These are phyloP conservation scores for Boletus huronensis DNA, from an alignment of 768 basidiomycete genomes.

Conservation along the genomic window DNA sequence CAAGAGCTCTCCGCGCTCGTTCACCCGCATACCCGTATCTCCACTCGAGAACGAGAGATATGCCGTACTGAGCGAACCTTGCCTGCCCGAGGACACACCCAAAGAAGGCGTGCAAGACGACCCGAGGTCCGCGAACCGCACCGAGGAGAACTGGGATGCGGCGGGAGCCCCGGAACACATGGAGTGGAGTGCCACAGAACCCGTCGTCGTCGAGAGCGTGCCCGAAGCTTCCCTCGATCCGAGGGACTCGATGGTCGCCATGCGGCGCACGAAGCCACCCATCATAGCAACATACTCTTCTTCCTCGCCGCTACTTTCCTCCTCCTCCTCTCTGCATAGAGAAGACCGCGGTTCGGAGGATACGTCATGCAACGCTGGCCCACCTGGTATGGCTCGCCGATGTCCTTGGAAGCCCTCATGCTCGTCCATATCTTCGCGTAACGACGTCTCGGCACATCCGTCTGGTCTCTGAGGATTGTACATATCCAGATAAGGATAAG, in stretches of 20 bases:
- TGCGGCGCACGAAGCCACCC: conserved; percentile 62
- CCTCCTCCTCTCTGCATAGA: conserved; percentile 2
- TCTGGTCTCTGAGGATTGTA: conserved; percentile 23
- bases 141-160: conserved; percentile 26
- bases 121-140: conserved; percentile 15
- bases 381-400: not conserved
- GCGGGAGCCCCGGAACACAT: conserved; percentile 25
- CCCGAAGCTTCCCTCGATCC: conserved; percentile 54
- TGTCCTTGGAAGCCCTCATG: not conserved
- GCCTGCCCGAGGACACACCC: conserved; percentile 1
- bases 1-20: conserved; percentile 29
- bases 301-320: conserved; percentile 21
- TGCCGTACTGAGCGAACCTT: conserved; percentile 20
- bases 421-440: conserved; percentile 4
- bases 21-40: conserved; percentile 18
- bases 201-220: conserved; percentile 30
- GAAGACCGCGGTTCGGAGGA: conserved; percentile 17
- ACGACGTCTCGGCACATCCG: not conserved
- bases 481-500: conserved; percentile 32
- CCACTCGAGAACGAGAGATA: conserved; percentile 29
- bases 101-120: conserved; percentile 2
- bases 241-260: conserved; percentile 80
- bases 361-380: conserved; percentile 5
- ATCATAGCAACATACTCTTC: conserved; percentile 51
- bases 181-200: conserved; percentile 25